Evolutionary conservation across 768 basidiomycete genomes (phyloP).

Genomic region (Collybia nuda): DNA sequence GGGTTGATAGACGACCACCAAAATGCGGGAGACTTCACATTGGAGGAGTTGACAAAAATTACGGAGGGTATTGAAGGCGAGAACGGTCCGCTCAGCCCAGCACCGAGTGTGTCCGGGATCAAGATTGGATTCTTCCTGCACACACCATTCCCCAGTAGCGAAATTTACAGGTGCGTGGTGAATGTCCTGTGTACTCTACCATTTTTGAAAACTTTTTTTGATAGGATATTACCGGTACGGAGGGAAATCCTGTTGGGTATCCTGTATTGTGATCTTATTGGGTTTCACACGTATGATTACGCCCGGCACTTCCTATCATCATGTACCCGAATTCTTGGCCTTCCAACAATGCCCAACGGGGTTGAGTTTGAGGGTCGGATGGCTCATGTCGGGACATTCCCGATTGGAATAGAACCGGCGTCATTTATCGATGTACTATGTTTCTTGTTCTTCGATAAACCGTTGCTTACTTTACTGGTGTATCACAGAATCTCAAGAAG

Average conservation of each 20-base stretch:
- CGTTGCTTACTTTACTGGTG: slow-evolving; percentile 4
- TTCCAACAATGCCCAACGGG: slow-evolving; percentile 97
- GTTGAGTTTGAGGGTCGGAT: slow-evolving; percentile 95
- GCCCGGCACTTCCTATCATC: slow-evolving; percentile 99
- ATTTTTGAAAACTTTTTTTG: slow-evolving; percentile 8
- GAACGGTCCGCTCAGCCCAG: slow-evolving; percentile 32
- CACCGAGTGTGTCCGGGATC: slow-evolving; percentile 52
- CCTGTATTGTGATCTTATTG: slow-evolving; percentile 94
- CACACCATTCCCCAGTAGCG: slow-evolving; percentile 96
- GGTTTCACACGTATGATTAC: slow-evolving; percentile 99
- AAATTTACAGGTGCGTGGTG: slow-evolving; percentile 88
- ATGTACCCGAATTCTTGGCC: slow-evolving; percentile 92
- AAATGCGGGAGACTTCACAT: slow-evolving; percentile 53
- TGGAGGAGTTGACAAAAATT: slow-evolving; percentile 64
- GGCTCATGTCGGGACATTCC: slow-evolving; percentile 97
- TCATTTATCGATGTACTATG: slow-evolving; percentile 77
- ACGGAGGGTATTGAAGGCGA: slow-evolving; percentile 68
- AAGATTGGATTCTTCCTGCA: slow-evolving; percentile 99
- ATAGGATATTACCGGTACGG: slow-evolving; percentile 92
- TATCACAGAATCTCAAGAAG: slow-evolving; percentile 70
- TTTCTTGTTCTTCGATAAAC: neutral
- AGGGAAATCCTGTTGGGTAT: slow-evolving; percentile 97
- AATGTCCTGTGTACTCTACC: neutral
- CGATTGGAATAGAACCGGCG: slow-evolving; percentile 95
- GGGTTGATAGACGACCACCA: slow-evolving; percentile 77